Base-by-base conservation (phyloP, 164 flowering plant species). In the Macadamia tetraphylla region DNA sequence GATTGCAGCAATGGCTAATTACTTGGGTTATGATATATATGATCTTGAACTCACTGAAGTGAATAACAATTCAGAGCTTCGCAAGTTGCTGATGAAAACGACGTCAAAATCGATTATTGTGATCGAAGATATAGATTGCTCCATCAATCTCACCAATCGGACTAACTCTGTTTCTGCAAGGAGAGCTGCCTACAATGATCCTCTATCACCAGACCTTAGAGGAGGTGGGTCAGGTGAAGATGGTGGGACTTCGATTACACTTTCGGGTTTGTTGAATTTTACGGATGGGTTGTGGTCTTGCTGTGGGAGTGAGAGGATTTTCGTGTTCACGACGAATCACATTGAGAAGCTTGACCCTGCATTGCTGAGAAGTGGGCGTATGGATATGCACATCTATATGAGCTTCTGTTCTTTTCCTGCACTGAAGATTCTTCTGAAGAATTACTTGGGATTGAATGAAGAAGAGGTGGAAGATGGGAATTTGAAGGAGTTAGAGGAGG, bases 231-330 rank as follows among this genome's bases (percentile, higher is more conserved):
- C 70, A 15, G 68, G 75, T 14, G 85, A 79, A 0, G 82, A 71
- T 0, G 79, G 77, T 32, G 77, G 73, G 6, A 87, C 85, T 49
- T 72, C 94, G 29, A 83, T 92, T 0, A 92, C 97, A 2, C 81
- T 92, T 6, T 92, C 97, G 3, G 97, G 97, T 23, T 65, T 92
- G 55, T 64, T 92, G 79, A 92, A 92, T 75, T 92, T 92, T 76
- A 92, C 94, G 0, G 97, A 92, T 67, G 97, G 97, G 64, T 64
- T 91, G 42, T 91, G 97, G 97, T 91, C 97, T 2, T 91, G 95
- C 67, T 91, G 95, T 32, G 97, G 97, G 14, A 84, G 92, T 63
- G 97, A 91, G 81, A 81, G 91, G 80, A 88, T 91, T 29, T 89
- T 91, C 60, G 96, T 92, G 67, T 92, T 92, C 79, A 92, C 97